Conservation (phyloP, 352 stramenopile species). For the Pythium apleroticum region DNA sequence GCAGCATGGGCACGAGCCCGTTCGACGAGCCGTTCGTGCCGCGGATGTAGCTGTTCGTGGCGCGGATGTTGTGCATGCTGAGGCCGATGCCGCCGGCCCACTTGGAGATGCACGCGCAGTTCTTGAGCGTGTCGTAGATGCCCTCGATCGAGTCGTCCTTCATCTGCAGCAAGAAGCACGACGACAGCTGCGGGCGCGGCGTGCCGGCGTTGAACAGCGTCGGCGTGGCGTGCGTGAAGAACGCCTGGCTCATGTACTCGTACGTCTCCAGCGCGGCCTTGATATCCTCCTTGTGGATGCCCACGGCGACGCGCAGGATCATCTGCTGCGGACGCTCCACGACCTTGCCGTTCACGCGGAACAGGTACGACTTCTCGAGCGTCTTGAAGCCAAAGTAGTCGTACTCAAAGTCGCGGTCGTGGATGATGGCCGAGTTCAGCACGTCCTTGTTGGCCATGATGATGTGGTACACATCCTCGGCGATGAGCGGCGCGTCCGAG, state of each 20-base stretch:
- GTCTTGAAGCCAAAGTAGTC: conserved; percentile 99
- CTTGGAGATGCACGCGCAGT: conserved; percentile 99
- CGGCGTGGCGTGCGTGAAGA: conserved; percentile 98
- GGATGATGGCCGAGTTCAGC: conserved; percentile 96
- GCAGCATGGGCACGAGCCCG: conserved; percentile 99
- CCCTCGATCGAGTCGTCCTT: conserved; percentile 99
- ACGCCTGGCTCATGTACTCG: conserved; percentile 96
- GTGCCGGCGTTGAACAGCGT: conserved; percentile 99
- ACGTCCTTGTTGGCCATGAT: conserved; percentile 94
- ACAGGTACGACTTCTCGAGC: conserved; percentile 96
- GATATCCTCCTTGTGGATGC: conserved; percentile 98
- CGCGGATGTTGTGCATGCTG: conserved; percentile 98
- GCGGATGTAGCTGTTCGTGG: conserved; percentile 96
- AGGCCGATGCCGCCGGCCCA: conserved; percentile 98
- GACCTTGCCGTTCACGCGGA: conserved; percentile 95
- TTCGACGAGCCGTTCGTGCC: conserved; percentile 99
- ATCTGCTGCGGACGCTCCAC: conserved; percentile 98
- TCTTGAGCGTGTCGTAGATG: conserved; percentile 99
- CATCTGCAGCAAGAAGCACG: conserved; percentile 98
- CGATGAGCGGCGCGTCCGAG: conserved; percentile 90
- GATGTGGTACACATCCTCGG: conserved; percentile 94
- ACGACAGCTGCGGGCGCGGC: conserved; percentile 96
- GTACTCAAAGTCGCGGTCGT: conserved; percentile 99
- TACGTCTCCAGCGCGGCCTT: conserved; percentile 96
- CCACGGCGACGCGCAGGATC: conserved; percentile 97